These are phyloP conservation scores for Huntiella abstrusa DNA, from an alignment of 2,329 filamentous ascomycete genomes.

Conservation along the genomic window DNA sequence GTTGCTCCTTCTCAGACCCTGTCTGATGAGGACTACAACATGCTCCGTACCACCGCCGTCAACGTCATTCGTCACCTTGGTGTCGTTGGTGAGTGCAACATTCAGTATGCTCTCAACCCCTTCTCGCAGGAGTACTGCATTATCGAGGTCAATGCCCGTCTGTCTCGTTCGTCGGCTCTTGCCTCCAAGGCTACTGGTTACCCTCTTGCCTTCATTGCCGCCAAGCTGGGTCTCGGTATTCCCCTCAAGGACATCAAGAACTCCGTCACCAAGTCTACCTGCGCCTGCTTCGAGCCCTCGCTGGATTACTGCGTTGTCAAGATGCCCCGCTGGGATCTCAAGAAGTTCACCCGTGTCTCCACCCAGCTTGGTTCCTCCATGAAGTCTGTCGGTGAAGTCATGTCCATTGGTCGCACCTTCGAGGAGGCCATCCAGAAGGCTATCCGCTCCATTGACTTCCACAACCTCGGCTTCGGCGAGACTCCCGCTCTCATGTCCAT, in stretches of 20 bases:
- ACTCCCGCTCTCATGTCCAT: conserved; percentile 80
- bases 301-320: conserved; percentile 97
- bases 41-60: conserved; percentile 90
- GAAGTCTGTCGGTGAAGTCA: conserved; percentile 99
- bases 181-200: conserved; percentile 97
- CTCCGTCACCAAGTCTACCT: conserved; percentile 86
- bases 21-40: conserved; percentile 96
- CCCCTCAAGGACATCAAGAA: conserved; percentile 94
- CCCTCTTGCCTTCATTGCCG: conserved; percentile 86
- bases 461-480: conserved; percentile 88
- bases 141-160: conserved; percentile 93
- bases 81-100: conserved; percentile 97
- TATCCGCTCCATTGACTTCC: conserved; percentile 84
- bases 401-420: conserved; percentile 92
- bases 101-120: conserved; percentile 93
- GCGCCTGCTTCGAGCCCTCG: conserved; percentile 94
- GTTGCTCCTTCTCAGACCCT: conserved; percentile 93
- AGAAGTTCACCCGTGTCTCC: conserved; percentile 95
- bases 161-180: conserved; percentile 85
- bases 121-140: conserved; percentile 95
- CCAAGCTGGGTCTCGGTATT: conserved; percentile 87
- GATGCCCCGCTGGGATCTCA: conserved; percentile 96
- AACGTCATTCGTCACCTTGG: conserved; percentile 95
- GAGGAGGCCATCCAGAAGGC: conserved; percentile 98
- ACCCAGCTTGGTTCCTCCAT: conserved; percentile 93